Conservation (phyloP, 2,329 filamentous ascomycete species). For the Cladophialophora exuberans region DNA sequence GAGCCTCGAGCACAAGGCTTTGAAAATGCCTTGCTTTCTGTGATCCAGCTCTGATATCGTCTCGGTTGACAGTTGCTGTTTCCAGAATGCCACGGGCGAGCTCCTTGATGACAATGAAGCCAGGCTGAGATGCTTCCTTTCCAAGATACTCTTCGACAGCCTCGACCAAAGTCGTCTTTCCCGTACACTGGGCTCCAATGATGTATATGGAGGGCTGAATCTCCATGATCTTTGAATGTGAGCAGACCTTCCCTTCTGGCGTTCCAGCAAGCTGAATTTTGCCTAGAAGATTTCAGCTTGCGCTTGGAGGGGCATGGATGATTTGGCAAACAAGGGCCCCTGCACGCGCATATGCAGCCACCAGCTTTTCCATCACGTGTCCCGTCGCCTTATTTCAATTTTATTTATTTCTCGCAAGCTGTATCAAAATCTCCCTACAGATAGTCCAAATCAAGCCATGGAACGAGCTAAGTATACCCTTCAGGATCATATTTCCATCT, state of each 20-base stretch:
- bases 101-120: conserved; percentile 2
- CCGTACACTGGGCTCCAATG: conserved; percentile 8
- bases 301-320: conserved; percentile 4
- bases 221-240: not conserved
- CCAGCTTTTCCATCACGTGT: conserved; percentile 3
- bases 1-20: not conserved
- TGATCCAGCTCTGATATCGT: conserved; percentile 1
- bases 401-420: not conserved
- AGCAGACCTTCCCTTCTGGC: not conserved
- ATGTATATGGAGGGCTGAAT: conserved; percentile 1
- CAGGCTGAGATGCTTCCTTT: not conserved
- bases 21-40: conserved; percentile 2
- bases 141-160: not conserved
- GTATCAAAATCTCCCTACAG: not conserved
- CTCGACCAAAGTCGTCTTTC: conserved; percentile 7
- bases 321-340: conserved; percentile 5
- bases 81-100: conserved; percentile 3
- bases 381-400: not conserved
- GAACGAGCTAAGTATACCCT: not conserved
- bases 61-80: conserved; percentile 2
- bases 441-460: not conserved
- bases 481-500: not conserved
- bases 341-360: conserved; percentile 9
- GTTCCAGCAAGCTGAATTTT: not conserved
- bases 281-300: not conserved